These are phyloP conservation scores for Talaromyces sp. DNA, from an alignment of 2,329 filamentous ascomycete species.

Conservation along the genomic window DNA sequence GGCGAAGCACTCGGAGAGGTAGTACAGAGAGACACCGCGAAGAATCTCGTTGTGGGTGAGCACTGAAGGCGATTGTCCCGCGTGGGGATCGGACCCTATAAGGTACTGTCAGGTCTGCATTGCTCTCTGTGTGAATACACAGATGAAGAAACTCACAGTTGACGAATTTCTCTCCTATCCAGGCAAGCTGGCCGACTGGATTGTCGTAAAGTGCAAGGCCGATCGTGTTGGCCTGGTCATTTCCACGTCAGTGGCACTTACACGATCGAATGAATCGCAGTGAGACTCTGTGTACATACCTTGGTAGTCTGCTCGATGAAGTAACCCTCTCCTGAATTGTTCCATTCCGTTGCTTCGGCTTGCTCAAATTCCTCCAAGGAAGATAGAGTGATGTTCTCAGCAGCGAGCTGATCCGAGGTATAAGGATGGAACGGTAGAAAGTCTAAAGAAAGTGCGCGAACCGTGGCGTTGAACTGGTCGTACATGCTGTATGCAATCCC, in stretches of 20 bases:
- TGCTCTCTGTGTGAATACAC: not conserved
- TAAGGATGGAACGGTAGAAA: not conserved
- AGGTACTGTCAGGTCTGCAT: not conserved
- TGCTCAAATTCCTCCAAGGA: not conserved
- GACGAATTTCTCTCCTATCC: constrained; percentile 24
- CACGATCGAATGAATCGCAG: not conserved
- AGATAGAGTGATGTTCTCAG: not conserved
- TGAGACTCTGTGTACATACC: not conserved
- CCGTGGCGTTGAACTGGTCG: not conserved
- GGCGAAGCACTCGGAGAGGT: not conserved
- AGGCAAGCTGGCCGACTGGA: constrained; percentile 33
- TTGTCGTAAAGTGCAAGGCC: constrained; percentile 32
- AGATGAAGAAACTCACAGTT: not conserved
- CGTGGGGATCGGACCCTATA: constrained; percentile 5
- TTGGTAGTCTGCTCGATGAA: not conserved
- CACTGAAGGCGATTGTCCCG: not conserved
- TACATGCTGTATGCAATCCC: not conserved
- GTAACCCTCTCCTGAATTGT: not conserved
- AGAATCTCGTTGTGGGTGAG: not conserved
- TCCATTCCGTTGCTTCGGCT: not conserved
- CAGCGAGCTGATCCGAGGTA: not conserved
- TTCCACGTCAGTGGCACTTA: not conserved
- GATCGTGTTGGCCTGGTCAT: constrained; percentile 30
- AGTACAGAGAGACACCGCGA: not conserved
- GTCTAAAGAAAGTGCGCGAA: not conserved